Evolutionary conservation across 805 yeast genomes (phyloP).

Genomic region (Wickerhamomyces bisporus): DNA sequence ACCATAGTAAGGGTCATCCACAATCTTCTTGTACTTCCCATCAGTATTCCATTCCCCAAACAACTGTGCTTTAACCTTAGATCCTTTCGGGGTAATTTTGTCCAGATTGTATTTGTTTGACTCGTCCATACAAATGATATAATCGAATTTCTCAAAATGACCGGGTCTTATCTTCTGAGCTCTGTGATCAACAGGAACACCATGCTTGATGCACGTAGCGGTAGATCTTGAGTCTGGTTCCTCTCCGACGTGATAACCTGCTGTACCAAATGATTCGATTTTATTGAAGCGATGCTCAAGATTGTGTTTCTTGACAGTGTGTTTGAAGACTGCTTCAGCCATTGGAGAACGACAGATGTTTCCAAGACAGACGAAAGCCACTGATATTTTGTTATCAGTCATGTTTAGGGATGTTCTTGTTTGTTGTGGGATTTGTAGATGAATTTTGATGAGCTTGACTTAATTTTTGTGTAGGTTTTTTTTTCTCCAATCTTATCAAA

Average conservation of each 20-base stretch:
- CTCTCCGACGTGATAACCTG: constrained; percentile 80
- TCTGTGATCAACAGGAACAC: constrained; percentile 66
- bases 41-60: constrained; percentile 82
- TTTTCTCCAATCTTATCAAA: too few species aligned
- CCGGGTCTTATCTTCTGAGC: constrained; percentile 61
- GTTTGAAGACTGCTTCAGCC: constrained; percentile 91
- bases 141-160: constrained; percentile 58
- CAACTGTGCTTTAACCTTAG: constrained; percentile 46
- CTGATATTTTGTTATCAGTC: constrained; percentile 50
- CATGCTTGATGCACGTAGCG: constrained; percentile 60
- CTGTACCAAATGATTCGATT: constrained; percentile 88
- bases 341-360: constrained; percentile 95
- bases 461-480: too few species aligned
- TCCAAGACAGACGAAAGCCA: constrained; percentile 89
- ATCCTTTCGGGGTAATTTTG: constrained; percentile 44
- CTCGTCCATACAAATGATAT: constrained; percentile 67
- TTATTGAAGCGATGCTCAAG: constrained; percentile 36
- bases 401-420: too few species aligned
- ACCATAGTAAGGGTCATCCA: constrained; percentile 92
- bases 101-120: constrained; percentile 48
- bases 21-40: constrained; percentile 44
- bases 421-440: too few species aligned
- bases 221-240: constrained; percentile 73
- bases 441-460: too few species aligned
- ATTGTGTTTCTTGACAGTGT: constrained; percentile 51